Evolutionary conservation across 805 yeast genomes (phyloP).

Genomic region (Saturnispora diversa): DNA sequence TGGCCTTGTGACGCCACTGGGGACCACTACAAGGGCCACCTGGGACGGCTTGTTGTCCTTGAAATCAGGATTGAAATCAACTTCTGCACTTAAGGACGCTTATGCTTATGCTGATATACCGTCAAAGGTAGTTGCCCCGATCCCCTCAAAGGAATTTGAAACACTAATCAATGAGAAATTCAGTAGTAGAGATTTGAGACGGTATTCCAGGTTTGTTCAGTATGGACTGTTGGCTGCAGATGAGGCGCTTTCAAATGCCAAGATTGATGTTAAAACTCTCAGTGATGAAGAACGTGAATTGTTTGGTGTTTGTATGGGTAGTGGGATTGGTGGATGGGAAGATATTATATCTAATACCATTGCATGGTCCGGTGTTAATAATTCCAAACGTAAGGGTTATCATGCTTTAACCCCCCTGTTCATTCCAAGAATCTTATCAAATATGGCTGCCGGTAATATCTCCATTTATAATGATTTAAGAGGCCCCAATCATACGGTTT

Average conservation of each 20-base stretch:
- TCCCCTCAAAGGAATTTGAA: constrained; percentile 43
- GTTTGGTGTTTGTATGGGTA: constrained; percentile 80
- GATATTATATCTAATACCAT: constrained; percentile 61
- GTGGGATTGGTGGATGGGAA: constrained; percentile 84
- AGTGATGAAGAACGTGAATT: constrained; percentile 29
- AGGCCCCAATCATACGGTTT: constrained; percentile 83
- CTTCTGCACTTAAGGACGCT: constrained; percentile 36
- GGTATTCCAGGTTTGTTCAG: constrained; percentile 67
- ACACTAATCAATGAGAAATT: constrained; percentile 28
- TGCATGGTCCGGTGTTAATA: constrained; percentile 27
- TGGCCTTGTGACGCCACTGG: constrained; percentile 82
- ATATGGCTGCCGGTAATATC: constrained; percentile 92
- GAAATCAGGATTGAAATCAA: constrained; percentile 53
- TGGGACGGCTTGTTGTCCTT: constrained; percentile 50
- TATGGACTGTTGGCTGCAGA: constrained; percentile 69
- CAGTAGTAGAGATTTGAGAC: constrained; percentile 40
- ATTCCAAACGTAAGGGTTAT: constrained; percentile 39
- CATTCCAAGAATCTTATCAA: constrained; percentile 73
- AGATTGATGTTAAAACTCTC: constrained; percentile 34
- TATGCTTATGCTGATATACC: constrained; percentile 51
- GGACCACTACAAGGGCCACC: constrained; percentile 49
- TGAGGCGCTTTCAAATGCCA: constrained; percentile 70
- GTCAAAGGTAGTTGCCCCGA: constrained; percentile 64
- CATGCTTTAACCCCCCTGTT: constrained; percentile 76
- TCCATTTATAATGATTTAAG: constrained; percentile 67